Conservation (phyloP, 1,284 basidiomycete species). For the Ganoderma sinense region DNA sequence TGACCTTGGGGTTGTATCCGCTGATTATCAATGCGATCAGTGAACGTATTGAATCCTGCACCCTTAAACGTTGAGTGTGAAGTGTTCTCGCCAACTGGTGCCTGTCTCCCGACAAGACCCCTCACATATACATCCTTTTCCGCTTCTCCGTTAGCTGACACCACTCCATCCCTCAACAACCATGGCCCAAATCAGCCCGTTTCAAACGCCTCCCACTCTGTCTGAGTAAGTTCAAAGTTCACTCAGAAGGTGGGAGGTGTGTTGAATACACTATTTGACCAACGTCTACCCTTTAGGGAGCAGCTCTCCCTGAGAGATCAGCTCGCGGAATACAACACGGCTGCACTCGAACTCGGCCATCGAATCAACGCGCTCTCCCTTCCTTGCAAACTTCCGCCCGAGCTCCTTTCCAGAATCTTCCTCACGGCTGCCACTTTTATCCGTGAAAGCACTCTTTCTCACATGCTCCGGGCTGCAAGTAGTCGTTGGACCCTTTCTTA, state of each 20-base stretch:
- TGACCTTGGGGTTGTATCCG: background rate
- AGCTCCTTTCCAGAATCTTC: slow-evolving; percentile 20
- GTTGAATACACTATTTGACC: background rate
- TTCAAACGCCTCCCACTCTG: background rate
- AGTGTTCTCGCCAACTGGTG: background rate
- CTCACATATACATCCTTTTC: background rate
- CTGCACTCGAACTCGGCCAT: slow-evolving; percentile 11
- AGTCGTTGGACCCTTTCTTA: background rate
- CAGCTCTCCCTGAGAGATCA: slow-evolving; percentile 4
- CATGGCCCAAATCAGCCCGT: background rate
- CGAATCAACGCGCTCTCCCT: slow-evolving; percentile 16
- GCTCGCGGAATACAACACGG: slow-evolving; percentile 6
- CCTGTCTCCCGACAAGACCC: background rate
- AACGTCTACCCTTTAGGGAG: background rate
- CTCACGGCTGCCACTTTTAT: slow-evolving; percentile 8
- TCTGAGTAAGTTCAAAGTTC: background rate
- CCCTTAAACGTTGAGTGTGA: background rate
- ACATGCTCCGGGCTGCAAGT: background rate
- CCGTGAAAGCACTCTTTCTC: background rate
- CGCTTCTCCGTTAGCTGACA: background rate
- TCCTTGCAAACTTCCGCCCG: slow-evolving; percentile 20
- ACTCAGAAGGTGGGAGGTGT: background rate
- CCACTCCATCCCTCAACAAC: background rate
- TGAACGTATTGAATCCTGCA: background rate
- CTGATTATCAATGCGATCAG: slow-evolving; percentile 2